Base-by-base conservation (phyloP, 495 filamentous ascomycete genomes). In the Lasiosphaeria miniovina region DNA sequence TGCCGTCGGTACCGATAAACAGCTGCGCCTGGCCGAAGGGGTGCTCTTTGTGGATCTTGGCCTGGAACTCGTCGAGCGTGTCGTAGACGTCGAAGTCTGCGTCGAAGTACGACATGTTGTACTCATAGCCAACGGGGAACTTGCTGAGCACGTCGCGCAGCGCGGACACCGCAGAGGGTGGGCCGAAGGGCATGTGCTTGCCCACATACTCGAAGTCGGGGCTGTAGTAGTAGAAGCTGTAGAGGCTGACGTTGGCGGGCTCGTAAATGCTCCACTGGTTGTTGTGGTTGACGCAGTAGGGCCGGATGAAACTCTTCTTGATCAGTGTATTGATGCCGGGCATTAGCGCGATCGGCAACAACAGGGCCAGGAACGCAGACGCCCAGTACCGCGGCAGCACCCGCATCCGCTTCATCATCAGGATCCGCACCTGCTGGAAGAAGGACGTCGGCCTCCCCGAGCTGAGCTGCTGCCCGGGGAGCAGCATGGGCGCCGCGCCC, bases 21-120 rank as follows among this genome's bases (percentile, higher is more conserved):
- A 90, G 78, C 6, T 87, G 89, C 14, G 86, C 88, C 4, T 87
- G 84, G 0, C 78, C 86, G 43, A 89, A 75, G 56, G 65, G 66
- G 65, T 81, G 88, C 46, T 82, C 81, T 11, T 75, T 62, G 9
- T 66, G 55, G 41, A 91, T 78, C 62, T 84, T 88, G 32, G 75
- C 60, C 43, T 86, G 84, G 65, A 93, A 91, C 3, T 86, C 81
- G 15, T 74, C 65, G 8, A 86, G 63, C 15, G 78, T 17, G 40
- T 49, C 83, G 65, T 87, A 83, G 24, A 76, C 61, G 52, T 87
- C 80, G 10, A 87, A 61, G 60, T 70, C 71, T 14, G 68, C 32
- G n/a, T 41, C n/a, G 14, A 43, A 54, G 15, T 6, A 41, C 33
- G 5, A 8, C 7, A 48, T 38, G 40, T 55, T 41, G 31, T 54